Conservation (phyloP, 2,329 filamentous ascomycete species). For the Aciculosporium take region DNA sequence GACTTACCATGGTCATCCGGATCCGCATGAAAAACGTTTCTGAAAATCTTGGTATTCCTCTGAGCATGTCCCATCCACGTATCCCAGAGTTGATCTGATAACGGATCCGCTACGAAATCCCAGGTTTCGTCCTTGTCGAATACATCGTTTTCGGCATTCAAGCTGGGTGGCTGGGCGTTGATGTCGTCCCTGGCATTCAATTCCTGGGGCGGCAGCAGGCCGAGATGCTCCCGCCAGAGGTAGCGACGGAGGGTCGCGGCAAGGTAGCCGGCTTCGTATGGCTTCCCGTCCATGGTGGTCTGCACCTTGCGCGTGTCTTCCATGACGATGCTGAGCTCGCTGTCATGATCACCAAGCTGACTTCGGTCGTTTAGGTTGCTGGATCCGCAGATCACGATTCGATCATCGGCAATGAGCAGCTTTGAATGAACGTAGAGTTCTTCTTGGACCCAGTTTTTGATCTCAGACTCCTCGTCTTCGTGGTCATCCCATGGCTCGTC, state of each 20-base stretch:
- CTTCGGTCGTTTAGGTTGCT: conserved; percentile 88
- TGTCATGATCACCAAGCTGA: conserved; percentile 79
- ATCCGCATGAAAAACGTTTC: conserved; percentile 75
- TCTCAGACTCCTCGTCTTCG: conserved; percentile 54
- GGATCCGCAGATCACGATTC: conserved; percentile 69
- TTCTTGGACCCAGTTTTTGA: conserved; percentile 83
- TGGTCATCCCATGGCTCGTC: conserved; percentile 63
- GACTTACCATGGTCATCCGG: conserved; percentile 65
- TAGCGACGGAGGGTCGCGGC: conserved; percentile 68
- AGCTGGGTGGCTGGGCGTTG: conserved; percentile 58
- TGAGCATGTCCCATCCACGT: conserved; percentile 57
- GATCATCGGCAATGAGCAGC: conserved; percentile 77
- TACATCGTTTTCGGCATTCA: conserved; percentile 51
- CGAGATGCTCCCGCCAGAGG: conserved; percentile 83
- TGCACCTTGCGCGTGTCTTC: conserved; percentile 61
- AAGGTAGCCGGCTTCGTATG: conserved; percentile 66
- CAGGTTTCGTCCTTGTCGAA: conserved; percentile 45
- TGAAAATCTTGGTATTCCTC: conserved; percentile 59
- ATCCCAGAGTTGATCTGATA: conserved; percentile 51
- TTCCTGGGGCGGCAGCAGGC: conserved; percentile 60
- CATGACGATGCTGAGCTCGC: conserved; percentile 80
- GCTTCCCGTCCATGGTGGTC: conserved; percentile 64
- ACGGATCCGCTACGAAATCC: conserved; percentile 55
- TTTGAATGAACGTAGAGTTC: conserved; percentile 94
- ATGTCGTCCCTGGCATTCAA: conserved; percentile 51